Base-by-base conservation (phyloP, 805 yeast genomes). In the Cyberlindnera petersonii region DNA sequence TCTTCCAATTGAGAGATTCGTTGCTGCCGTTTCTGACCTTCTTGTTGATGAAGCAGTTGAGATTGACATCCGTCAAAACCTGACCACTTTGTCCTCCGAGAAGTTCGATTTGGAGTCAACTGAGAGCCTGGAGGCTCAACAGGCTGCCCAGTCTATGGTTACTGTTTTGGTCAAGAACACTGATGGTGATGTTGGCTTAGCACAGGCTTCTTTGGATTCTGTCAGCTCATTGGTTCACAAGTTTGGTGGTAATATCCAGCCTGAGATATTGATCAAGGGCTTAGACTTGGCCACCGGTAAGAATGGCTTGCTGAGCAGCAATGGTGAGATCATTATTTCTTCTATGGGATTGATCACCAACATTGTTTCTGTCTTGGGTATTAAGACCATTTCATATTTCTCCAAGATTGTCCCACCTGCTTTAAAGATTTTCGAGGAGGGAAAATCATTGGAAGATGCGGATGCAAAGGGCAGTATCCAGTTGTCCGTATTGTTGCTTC, bases 371-470 rank as follows among this genome's bases (percentile, higher is more conserved):
- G 74, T 79, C 18, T 61, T 89, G 32, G 98, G 98, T 37, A 89
- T 94, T 15, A 85, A 87, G 55, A 71, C 82, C 46, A 82, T 93
- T 56, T 89, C 95, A 6, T 75, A 72, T 55, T 85, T 88, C 69
- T 86, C 97, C 23, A 82, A 80, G 60, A 80, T 89, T 55, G 75
- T 93, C 45, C 86, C 88, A 13, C 86, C 87, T 11, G 68, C 85
- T 9, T 68, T 87, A 39, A 64, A 66, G 20, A 71, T 86, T 26
- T 82, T 85, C 64, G 68, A 72, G 21, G 54, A 56, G 11, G 45
- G 52, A 2, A 37, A 43, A 1, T 43, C 50, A 6, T 36, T 51
- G 3, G 55, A 53, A 6, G 56, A 56, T 18, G 39, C 31, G 4
- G 58, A 50, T 16, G 46, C 66, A 26, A 63, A 50, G 42, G 56